Evolutionary conservation across 192 early-diverging fungal species (phyloP).

Genomic region (Coemansia sp.): DNA sequence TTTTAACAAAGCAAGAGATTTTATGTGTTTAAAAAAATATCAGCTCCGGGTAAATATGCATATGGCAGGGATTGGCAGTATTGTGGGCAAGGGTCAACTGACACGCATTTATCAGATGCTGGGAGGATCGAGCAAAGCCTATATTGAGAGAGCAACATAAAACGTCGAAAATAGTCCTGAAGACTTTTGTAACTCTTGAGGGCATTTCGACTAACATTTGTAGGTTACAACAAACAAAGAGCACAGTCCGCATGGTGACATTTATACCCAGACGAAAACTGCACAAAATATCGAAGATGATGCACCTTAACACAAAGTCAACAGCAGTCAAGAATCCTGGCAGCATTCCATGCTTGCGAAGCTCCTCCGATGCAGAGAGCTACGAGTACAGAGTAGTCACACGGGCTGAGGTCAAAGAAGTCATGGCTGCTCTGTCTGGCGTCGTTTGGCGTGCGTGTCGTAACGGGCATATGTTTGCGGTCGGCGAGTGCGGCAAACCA

Average conservation of each 20-base stretch:
- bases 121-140: not conserved
- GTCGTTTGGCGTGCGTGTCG: constrained; percentile 26
- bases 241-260: not conserved
- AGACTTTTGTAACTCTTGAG: no score
- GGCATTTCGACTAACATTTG: not conserved
- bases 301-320: not conserved
- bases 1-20: no score
- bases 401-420: constrained; percentile 18
- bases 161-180: no score
- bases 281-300: not conserved
- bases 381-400: constrained; percentile 31
- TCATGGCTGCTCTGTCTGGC: constrained; percentile 31
- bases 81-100: constrained; percentile 1
- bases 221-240: not conserved
- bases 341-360: not conserved
- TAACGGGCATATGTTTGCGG: constrained; percentile 34
- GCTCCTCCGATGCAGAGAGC: not conserved
- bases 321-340: not conserved
- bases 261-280: not conserved
- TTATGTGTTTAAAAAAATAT: not conserved
- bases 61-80: not conserved
- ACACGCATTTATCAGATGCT: not conserved
- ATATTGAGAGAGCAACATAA: not conserved
- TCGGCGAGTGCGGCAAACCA: constrained; percentile 41
- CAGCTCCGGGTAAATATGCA: not conserved